These are phyloP conservation scores for Beta lomatogona DNA, from an alignment of 179 eudicot species.

Conservation along the genomic window DNA sequence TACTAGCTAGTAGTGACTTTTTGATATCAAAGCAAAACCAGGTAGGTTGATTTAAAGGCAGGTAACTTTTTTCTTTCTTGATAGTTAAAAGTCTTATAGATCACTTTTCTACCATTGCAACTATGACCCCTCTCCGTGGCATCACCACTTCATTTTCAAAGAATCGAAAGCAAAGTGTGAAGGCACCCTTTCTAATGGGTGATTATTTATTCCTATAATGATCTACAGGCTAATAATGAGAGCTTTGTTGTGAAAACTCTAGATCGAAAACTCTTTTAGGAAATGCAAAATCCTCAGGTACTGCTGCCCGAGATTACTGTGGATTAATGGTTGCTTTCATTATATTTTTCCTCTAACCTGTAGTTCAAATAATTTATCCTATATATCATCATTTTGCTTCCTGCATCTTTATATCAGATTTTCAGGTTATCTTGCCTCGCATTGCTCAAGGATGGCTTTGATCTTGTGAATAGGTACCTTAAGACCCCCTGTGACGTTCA, in stretches of 20 bases:
- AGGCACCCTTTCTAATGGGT: not conserved
- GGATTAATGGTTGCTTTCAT: not conserved
- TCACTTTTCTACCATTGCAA: not conserved
- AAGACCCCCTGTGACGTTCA: not conserved
- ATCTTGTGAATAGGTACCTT: constrained; percentile 82
- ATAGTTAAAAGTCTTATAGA: no score
- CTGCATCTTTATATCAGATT: constrained; percentile 4
- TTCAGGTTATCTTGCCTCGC: constrained; percentile 87
- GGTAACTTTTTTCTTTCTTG: no score
- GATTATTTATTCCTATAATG: not conserved
- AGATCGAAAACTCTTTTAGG: constrained; percentile 94
- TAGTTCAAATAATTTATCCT: not conserved
- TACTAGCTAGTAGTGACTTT: not conserved
- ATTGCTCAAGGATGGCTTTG: constrained; percentile 86
- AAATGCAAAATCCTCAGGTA: constrained; percentile 99
- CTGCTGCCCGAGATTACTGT: constrained; percentile 4
- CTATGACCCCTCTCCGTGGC: not conserved
- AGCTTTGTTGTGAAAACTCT: constrained; percentile 82
- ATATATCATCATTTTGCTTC: not conserved
- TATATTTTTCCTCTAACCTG: not conserved
- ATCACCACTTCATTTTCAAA: not conserved
- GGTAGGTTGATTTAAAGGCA: not conserved
- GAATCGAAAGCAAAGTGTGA: not conserved
- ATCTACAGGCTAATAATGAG: constrained; percentile 67
- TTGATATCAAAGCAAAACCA: not conserved